phyloP scores from a whole-genome alignment of 768 basidiomycete genomes.

The Amanita phalloides region DNA sequence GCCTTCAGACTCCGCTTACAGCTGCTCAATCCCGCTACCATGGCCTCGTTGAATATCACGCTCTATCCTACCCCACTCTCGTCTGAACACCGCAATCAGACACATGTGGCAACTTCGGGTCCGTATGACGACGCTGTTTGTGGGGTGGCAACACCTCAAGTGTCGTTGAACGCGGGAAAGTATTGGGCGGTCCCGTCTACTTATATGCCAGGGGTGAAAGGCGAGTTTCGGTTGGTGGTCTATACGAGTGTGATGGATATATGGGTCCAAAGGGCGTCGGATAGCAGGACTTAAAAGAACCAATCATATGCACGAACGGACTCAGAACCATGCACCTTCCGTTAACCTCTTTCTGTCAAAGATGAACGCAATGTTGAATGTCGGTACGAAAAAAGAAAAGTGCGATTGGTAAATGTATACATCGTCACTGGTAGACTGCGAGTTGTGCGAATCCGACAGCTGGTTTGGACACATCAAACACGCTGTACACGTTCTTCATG shows the following conservation, averaged over 20 bases:
- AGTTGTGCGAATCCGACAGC: conserved; percentile 22
- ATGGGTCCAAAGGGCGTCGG: conserved; percentile 10
- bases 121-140: conserved; percentile 67
- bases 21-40: conserved; percentile 31
- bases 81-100: conserved; percentile 10
- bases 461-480: conserved; percentile 21
- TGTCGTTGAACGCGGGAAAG: conserved; percentile 43
- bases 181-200: conserved; percentile 73
- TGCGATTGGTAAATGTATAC: no score
- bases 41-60: conserved; percentile 49
- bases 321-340: no score
- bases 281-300: not conserved
- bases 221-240: conserved; percentile 48
- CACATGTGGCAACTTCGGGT: conserved; percentile 59
- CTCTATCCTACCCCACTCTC: conserved; percentile 30
- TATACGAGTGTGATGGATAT: conserved; percentile 35
- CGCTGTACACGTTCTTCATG: conserved; percentile 28
- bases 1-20: conserved; percentile 60
- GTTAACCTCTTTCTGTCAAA: no score
- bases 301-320: not conserved
- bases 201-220: conserved; percentile 47
- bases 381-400: no score
- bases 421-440: not conserved
- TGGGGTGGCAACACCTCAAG: conserved; percentile 53
- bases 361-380: no score